Conservation (phyloP, 2,329 filamentous ascomycete genomes). For the Pseudocercospora fijiensis region DNA sequence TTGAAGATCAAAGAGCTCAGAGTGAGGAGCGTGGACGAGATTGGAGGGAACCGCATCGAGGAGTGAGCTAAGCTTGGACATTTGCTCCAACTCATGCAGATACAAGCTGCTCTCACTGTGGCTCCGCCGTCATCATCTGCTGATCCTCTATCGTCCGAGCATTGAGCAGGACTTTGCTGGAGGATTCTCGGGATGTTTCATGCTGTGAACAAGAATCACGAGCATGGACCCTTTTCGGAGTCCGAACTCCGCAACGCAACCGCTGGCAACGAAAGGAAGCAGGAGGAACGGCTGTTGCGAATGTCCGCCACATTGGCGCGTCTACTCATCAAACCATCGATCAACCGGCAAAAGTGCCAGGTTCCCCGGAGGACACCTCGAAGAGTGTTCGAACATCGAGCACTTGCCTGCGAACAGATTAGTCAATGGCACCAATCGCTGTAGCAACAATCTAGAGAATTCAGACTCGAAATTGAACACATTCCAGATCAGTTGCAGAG, state of each 20-base stretch:
- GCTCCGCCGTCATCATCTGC: not conserved
- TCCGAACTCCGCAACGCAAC: not conserved
- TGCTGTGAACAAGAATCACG: not conserved
- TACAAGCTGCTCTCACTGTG: not conserved
- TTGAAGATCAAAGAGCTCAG: conserved; percentile 79
- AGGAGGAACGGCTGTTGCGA: not conserved
- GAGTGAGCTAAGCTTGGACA: conserved; percentile 15
- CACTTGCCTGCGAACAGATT: not conserved
- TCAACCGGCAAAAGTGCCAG: not conserved
- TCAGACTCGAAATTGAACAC: not conserved
- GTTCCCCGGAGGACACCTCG: not conserved
- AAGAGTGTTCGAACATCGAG: not conserved
- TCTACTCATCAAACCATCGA: not conserved
- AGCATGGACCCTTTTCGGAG: not conserved
- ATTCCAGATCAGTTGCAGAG: not conserved
- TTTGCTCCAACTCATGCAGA: not conserved
- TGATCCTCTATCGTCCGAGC: not conserved
- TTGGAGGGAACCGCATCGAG: conserved; percentile 44
- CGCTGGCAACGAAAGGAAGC: not conserved
- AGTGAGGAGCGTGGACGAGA: conserved; percentile 59
- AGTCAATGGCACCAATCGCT: not conserved
- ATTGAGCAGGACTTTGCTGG: not conserved
- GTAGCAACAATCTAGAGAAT: not conserved
- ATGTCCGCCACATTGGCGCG: not conserved
- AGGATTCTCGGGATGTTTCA: not conserved